These are phyloP conservation scores for Scutellaria minor DNA, from an alignment of 257 asterid species.

Conservation along the genomic window DNA sequence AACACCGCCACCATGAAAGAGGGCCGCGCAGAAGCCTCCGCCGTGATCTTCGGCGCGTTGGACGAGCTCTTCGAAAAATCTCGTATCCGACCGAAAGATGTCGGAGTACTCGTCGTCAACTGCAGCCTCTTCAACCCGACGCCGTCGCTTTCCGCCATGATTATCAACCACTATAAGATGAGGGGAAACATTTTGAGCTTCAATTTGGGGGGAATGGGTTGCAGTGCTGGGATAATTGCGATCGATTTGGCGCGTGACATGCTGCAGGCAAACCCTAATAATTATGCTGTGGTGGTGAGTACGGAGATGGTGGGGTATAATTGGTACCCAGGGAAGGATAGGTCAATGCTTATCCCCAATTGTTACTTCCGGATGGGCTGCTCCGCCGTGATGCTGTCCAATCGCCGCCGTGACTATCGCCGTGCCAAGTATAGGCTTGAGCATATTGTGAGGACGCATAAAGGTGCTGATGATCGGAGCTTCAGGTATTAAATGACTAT, in stretches of 20 bases:
- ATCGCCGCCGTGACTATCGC: constrained; percentile 81
- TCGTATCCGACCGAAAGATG: constrained; percentile 72
- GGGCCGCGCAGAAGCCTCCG: constrained; percentile 86
- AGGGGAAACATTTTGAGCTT: constrained; percentile 88
- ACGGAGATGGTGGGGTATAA: constrained; percentile 93
- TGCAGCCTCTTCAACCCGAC: constrained; percentile 98
- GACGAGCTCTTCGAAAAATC: constrained; percentile 86
- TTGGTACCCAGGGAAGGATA: constrained; percentile 88
- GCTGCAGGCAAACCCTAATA: constrained; percentile 84
- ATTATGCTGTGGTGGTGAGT: constrained; percentile 81
- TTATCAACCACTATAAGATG: constrained; percentile 92
- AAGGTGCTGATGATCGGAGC: constrained; percentile 92
- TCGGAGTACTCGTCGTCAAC: constrained; percentile 81
- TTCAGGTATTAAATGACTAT: constrained; percentile 55
- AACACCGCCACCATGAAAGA: constrained; percentile 90
- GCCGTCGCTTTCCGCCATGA: constrained; percentile 98
- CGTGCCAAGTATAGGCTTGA: constrained; percentile 85
- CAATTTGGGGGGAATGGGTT: constrained; percentile 96
- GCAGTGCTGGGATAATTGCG: constrained; percentile 84
- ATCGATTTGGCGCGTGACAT: constrained; percentile 89
- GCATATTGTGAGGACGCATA: constrained; percentile 91
- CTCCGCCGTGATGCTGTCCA: constrained; percentile 87
- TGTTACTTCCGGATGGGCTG: constrained; percentile 97
- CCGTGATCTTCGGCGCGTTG: constrained; percentile 85
- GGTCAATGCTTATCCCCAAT: constrained; percentile 90